Evolutionary conservation across 1,284 basidiomycete species (phyloP), one percentile per base, ranked within the genome.

Genomic region (Naganishia liquefaciens): DNA sequence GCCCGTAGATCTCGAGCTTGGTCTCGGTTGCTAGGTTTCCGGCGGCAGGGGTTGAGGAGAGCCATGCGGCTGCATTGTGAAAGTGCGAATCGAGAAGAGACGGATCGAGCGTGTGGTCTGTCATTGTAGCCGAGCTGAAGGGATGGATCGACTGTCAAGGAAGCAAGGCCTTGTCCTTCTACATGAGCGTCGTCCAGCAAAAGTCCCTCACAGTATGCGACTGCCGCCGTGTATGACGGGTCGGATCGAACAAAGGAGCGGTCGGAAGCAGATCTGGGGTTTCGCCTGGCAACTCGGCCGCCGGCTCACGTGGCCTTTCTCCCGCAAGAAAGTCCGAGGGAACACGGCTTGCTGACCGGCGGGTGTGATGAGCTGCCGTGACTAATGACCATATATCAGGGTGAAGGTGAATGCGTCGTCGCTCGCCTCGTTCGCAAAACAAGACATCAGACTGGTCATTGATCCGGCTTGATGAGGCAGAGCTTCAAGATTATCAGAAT

Each of bases 1-100:
- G 46, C 17, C 62, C 66, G 42, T 67, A 67, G 30, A 67, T 64
- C 57, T 67, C 62, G 23, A 67, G 55, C 46, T 67, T 67, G n/a
- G 27, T 37, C 10, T 64, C 62, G 23, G 46, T 67, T 9, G 63
- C 40, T 2, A 67, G 58, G 27, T 28, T 61, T 33, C 62, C 66
- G 10, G 58, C 52, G 17, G 66, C 62, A 27, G 66, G 66, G 19
- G 55, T 51, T 10, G 62, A 44, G 44, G 57, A 49, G 3, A 67
- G 52, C 62, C 62, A 67, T 3, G 47, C 11, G 30, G 66, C 62
- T 9, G 66, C 66, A 51, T 66, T 47, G 28, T 63, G 47, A 21
- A 66, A 66, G 28, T 66, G 50, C 71, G 30, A 40, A 27, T 60
- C 57, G 9, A 60, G 57, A 11, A 50, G 47, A 23, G 46, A 60